These are phyloP conservation scores for Lipomyces yamadae DNA, from an alignment of 805 yeast genomes.

Conservation along the genomic window DNA sequence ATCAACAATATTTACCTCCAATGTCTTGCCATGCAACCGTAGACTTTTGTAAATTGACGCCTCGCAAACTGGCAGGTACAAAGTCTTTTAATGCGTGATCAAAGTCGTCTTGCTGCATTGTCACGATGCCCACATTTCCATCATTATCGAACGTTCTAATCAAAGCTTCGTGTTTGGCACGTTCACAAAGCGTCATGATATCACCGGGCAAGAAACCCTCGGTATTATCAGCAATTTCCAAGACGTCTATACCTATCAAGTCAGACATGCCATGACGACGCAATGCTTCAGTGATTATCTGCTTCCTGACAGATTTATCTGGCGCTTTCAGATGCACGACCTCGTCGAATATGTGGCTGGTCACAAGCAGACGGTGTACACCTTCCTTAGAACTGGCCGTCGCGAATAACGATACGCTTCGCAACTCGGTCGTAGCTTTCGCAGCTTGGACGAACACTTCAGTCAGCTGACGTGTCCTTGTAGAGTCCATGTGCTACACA, in stretches of 20 bases:
- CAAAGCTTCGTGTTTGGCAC: conserved; percentile 51
- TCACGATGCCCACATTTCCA: conserved; percentile 2
- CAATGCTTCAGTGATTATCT: conserved; percentile 52
- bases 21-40: conserved; percentile 80
- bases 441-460: conserved; percentile 61
- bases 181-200: conserved; percentile 68
- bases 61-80: conserved; percentile 80
- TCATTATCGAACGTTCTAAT: conserved; percentile 34
- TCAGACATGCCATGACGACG: conserved; percentile 15
- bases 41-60: conserved; percentile 83
- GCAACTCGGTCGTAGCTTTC: conserved; percentile 47
- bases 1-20: conserved; percentile 57
- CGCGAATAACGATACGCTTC: conserved; percentile 62
- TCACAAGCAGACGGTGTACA: conserved; percentile 63
- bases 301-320: conserved; percentile 61
- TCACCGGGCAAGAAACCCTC: conserved; percentile 92
- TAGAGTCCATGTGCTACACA: conserved; percentile 58
- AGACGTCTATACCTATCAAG: conserved; percentile 46
- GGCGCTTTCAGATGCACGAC: conserved; percentile 69
- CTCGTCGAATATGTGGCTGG: conserved; percentile 73
- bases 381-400: conserved; percentile 68
- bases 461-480: conserved; percentile 65
- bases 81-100: conserved; percentile 66
- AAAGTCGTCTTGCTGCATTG: conserved; percentile 50
- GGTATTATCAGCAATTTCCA: conserved; percentile 66